Conservation (phyloP, 768 basidiomycete genomes). For the Serendipita vermifera region DNA sequence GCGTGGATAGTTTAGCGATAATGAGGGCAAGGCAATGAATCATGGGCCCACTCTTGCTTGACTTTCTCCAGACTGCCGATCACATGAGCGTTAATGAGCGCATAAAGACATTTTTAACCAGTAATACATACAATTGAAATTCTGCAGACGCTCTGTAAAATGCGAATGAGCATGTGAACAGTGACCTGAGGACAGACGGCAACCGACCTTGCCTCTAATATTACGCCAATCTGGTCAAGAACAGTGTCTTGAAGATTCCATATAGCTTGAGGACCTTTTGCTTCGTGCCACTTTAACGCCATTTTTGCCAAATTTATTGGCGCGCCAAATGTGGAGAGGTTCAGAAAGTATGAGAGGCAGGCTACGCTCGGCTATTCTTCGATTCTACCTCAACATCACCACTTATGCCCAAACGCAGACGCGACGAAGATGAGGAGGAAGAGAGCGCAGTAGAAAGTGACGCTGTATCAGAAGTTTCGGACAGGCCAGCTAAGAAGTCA, state of each 20-base stretch:
- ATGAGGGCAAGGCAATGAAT: no score
- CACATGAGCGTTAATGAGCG: no score
- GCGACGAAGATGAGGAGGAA: conserved; percentile 1
- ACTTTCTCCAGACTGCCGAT: not conserved
- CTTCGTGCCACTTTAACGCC: not conserved
- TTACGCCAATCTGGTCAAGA: conserved; percentile 1
- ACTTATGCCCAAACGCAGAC: conserved; percentile 7
- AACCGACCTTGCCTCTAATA: conserved; percentile 3
- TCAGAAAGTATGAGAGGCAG: not conserved
- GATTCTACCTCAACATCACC: not conserved
- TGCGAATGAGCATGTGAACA: no score
- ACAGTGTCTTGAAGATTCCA: conserved; percentile 6
- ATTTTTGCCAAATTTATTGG: no score
- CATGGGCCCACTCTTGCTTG: not conserved
- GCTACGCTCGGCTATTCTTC: not conserved
- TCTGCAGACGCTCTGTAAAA: conserved; percentile 1
- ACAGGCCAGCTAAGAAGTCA: not conserved
- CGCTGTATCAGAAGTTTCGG: not conserved
- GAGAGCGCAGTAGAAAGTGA: not conserved
- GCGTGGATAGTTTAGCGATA: no score
- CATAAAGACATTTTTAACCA: no score
- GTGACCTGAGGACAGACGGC: no score
- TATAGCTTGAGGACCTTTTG: not conserved
- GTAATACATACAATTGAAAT: not conserved
- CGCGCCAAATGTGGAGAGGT: not conserved